These are phyloP conservation scores for Polytrichum formosum DNA, from an alignment of 225 moss, liverwort and hornwort genomes.

Conservation along the genomic window DNA sequence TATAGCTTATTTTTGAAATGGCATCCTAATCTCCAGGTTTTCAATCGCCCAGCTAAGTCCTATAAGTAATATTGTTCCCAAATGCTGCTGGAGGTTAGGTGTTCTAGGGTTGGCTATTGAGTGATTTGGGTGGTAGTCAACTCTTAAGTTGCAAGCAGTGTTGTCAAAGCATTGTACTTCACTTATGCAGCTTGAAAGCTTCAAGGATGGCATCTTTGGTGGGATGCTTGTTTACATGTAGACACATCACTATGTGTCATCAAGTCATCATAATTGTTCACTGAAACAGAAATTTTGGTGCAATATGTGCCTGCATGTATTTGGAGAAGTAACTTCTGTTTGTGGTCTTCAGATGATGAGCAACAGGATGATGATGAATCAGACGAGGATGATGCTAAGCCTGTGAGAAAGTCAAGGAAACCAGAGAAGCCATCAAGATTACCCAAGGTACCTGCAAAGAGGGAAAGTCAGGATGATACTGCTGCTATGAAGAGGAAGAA, in stretches of 20 bases:
- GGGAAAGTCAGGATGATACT: constrained; percentile 42
- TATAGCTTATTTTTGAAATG: no score
- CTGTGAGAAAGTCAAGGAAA: constrained; percentile 8
- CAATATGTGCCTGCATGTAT: neutral
- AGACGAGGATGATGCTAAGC: constrained; percentile 26
- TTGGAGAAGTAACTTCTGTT: neutral
- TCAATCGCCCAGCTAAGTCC: no score
- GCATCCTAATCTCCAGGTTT: neutral
- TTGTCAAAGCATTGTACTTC: neutral
- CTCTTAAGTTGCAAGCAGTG: no score
- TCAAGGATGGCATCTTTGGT: neutral
- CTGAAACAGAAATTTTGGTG: neutral
- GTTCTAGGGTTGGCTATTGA: no score
- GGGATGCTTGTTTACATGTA: neutral
- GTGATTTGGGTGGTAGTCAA: no score
- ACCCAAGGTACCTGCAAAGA: constrained; percentile 39
- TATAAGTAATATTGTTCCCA: neutral
- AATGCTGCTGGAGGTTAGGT: neutral
- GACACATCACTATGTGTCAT: neutral
- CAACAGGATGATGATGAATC: constrained; percentile 28
- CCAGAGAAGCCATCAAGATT: constrained; percentile 10
- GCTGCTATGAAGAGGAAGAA: constrained; percentile 51
- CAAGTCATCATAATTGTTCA: neutral
- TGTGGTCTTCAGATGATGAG: constrained; percentile 27
- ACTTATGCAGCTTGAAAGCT: neutral